phyloP scores from a whole-genome alignment of 768 basidiomycete genomes.

The Mycena latifolia region DNA sequence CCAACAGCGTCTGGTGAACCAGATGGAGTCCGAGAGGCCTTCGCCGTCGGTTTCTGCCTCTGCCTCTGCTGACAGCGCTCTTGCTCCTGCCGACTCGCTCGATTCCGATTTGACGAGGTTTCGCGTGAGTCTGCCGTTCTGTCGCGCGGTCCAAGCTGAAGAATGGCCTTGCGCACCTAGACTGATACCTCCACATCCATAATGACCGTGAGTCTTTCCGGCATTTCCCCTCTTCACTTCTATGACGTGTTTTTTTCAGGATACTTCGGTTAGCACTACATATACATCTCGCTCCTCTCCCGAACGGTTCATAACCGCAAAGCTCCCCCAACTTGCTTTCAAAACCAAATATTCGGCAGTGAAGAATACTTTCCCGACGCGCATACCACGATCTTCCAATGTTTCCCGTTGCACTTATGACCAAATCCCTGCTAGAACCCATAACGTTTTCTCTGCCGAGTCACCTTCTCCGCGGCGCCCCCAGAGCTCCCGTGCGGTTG shows the following conservation, averaged over 20 bases:
- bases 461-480: constrained; percentile 33
- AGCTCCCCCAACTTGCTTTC: constrained; percentile 26
- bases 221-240: neutral
- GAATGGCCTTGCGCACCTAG: constrained; percentile 25
- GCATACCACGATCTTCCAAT: constrained; percentile 37
- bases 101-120: constrained; percentile 41
- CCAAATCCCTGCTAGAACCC: constrained; percentile 9
- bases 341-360: constrained; percentile 25
- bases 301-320: constrained; percentile 24
- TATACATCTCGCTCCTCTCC: constrained; percentile 36
- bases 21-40: constrained; percentile 27
- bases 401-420: constrained; percentile 12
- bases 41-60: constrained; percentile 20
- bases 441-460: constrained; percentile 20
- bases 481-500: too few relatives aligned
- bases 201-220: constrained; percentile 35
- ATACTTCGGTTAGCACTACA: constrained; percentile 37
- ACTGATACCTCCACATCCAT: constrained; percentile 34
- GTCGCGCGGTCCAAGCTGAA: neutral
- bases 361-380: constrained; percentile 26
- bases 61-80: constrained; percentile 23
- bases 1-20: constrained; percentile 40
- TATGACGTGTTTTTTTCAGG: constrained; percentile 19
- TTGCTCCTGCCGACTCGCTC: constrained; percentile 32
- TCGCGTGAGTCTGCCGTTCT: constrained; percentile 19